Percentiles rank a stretch among this genome's conserved stretches.
Evolutionary conservation across 345 rosid genomes (phyloP).

Genomic region (Pugionium cornutum): DNA sequence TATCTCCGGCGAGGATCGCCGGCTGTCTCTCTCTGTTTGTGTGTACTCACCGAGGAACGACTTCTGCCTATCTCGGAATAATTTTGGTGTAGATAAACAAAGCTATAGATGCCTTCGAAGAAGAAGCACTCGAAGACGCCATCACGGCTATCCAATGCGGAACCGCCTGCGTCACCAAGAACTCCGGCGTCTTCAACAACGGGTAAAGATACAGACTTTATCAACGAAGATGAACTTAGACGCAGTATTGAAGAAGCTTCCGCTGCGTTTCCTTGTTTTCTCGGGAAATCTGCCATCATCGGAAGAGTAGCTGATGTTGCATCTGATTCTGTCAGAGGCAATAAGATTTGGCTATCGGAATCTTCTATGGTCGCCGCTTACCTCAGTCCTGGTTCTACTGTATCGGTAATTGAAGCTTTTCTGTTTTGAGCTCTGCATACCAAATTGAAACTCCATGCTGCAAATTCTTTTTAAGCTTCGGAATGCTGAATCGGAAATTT

Average conservation of each 20-base stretch:
- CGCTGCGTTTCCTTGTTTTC: constrained; percentile 47
- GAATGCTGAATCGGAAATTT: constrained; percentile 4
- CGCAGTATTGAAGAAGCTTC: constrained; percentile 58
- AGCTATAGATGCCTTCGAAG: constrained; percentile 62
- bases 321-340: constrained; percentile 48
- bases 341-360: constrained; percentile 82
- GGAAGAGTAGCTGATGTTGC: constrained; percentile 54
- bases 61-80: background rate
- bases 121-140: constrained; percentile 60
- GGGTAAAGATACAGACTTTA: constrained; percentile 29
- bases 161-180: constrained; percentile 52
- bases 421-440: constrained; percentile 1
- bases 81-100: background rate
- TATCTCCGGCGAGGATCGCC: constrained; percentile 31
- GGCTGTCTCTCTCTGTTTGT: background rate
- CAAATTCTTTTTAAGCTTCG: background rate
- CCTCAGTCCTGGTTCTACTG: constrained; percentile 65
- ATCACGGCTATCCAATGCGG: constrained; percentile 50
- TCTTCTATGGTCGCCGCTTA: constrained; percentile 68
- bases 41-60: background rate
- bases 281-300: constrained; percentile 57
- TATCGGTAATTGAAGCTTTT: constrained; percentile 56
- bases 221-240: constrained; percentile 38
- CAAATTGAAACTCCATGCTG: background rate
- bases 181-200: constrained; percentile 45